phyloP scores from a whole-genome alignment of 192 early-diverging fungal species.

The Gigaspora rosea region DNA sequence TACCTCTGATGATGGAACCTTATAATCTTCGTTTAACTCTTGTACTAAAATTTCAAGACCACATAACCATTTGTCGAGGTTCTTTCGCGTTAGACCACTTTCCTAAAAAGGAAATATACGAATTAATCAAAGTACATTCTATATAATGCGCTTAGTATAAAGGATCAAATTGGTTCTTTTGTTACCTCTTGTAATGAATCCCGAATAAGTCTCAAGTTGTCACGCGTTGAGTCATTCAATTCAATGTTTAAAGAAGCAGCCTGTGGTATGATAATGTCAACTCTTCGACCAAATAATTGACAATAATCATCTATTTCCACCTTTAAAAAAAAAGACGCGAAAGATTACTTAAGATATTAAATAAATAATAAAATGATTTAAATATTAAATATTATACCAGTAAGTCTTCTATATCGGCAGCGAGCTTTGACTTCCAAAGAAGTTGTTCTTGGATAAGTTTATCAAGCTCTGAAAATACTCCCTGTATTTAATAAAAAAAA shows the following conservation, averaged over 20 bases:
- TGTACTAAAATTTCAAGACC: not conserved
- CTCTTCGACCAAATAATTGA: conserved; percentile 23
- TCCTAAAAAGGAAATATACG: conserved; percentile 5
- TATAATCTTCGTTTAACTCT: conserved; percentile 16
- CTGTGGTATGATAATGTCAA: conserved; percentile 15
- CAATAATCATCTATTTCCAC: conserved; percentile 22
- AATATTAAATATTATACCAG: not conserved
- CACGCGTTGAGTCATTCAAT: conserved; percentile 13
- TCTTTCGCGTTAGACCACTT: not conserved
- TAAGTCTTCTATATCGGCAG: conserved; percentile 31
- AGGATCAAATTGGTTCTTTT: not conserved
- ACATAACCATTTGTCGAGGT: conserved; percentile 17
- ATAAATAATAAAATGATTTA: not conserved
- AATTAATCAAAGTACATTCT: no score
- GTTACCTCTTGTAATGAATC: conserved; percentile 23
- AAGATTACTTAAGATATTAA: not conserved
- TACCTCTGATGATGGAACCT: conserved; percentile 24
- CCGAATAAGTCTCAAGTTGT: conserved; percentile 1
- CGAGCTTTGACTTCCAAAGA: conserved; percentile 17
- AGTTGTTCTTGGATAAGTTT: conserved; percentile 33
- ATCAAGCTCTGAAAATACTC: conserved; percentile 9
- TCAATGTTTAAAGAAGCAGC: not conserved
- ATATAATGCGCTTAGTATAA: no score
- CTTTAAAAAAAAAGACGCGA: conserved; percentile 1
- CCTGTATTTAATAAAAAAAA: no score